A percentile compares a stretch with the other conserved stretches of the same genome.
These are phyloP conservation scores for Mortierella polycephala DNA, from an alignment of 371 early-diverging fungal species.

Conservation along the genomic window DNA sequence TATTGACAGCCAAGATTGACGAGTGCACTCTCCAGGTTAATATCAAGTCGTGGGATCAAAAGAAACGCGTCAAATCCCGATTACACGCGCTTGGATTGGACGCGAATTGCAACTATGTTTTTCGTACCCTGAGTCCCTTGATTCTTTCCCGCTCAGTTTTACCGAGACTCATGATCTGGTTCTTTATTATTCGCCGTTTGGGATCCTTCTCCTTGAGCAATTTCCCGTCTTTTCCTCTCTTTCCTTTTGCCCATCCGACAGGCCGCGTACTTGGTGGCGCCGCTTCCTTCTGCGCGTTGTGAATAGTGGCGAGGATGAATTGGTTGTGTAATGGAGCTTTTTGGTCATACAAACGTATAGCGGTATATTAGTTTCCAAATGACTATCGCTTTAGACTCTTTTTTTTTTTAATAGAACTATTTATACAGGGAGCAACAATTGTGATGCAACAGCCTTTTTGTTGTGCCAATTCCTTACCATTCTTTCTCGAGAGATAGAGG, in stretches of 20 bases:
- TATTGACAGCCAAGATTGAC: background rate
- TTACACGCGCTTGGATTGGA: too few species aligned
- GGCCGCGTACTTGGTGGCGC: slow-evolving; percentile 76
- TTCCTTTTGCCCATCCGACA: slow-evolving; percentile 74
- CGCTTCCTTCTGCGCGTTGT: slow-evolving; percentile 77
- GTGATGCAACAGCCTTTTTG: background rate
- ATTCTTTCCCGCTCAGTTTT: slow-evolving; percentile 77
- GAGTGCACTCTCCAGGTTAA: background rate
- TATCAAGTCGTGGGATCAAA: too few species aligned
- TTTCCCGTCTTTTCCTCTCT: slow-evolving; percentile 68
- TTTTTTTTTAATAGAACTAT: background rate
- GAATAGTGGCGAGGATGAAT: slow-evolving; percentile 82
- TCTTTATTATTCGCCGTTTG: slow-evolving; percentile 70
- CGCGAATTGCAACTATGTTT: slow-evolving; percentile 38
- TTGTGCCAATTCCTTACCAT: slow-evolving; percentile 55
- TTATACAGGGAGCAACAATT: too few species aligned
- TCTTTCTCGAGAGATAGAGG: slow-evolving; percentile 70
- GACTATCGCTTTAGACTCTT: background rate
- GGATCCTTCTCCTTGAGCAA: slow-evolving; percentile 60
- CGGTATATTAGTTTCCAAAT: background rate
- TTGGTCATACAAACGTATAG: background rate
- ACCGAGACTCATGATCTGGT: slow-evolving; percentile 77
- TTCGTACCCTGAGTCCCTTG: slow-evolving; percentile 62
- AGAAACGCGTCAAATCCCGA: too few species aligned
- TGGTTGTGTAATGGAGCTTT: slow-evolving; percentile 80